These are phyloP conservation scores for Avicennia marina DNA, from an alignment of 257 asterid genomes.

Conservation along the genomic window DNA sequence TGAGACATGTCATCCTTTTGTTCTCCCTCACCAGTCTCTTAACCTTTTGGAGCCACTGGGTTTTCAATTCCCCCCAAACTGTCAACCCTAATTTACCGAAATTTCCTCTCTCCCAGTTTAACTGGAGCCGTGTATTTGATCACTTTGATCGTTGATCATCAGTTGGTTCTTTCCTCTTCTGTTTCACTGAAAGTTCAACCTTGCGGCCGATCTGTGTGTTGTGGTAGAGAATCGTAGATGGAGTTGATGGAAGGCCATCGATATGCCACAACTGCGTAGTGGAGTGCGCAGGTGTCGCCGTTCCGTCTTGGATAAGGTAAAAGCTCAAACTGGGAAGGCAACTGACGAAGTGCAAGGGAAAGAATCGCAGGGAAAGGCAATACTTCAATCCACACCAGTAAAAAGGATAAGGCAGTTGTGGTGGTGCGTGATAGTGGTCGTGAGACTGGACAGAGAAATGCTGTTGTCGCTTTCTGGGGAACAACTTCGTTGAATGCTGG, in stretches of 20 bases:
- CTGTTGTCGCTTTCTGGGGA: conserved; percentile 5
- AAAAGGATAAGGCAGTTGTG: not conserved
- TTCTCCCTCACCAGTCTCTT: too few species aligned
- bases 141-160: conserved; percentile 10
- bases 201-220: conserved; percentile 25
- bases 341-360: conserved; percentile 9
- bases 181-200: not conserved
- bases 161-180: not conserved
- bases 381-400: not conserved
- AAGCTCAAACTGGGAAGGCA: not conserved
- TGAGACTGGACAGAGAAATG: conserved; percentile 8
- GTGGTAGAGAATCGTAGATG: too few species aligned
- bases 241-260: conserved; percentile 18
- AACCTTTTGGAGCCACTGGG: too few species aligned
- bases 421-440: conserved; percentile 12
- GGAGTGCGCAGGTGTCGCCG: conserved; percentile 10
- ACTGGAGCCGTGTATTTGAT: not conserved
- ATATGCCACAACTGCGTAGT: conserved; percentile 18
- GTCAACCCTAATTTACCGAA: conserved; percentile 21
- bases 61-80: conserved; percentile 20
- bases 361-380: conserved; percentile 7
- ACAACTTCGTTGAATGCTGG: conserved; percentile 12
- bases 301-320: not conserved
- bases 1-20: too few species aligned
- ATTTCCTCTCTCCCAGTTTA: not conserved